These are phyloP conservation scores for Lobosporangium transversale DNA, from an alignment of 192 early-diverging fungal species.

Conservation along the genomic window DNA sequence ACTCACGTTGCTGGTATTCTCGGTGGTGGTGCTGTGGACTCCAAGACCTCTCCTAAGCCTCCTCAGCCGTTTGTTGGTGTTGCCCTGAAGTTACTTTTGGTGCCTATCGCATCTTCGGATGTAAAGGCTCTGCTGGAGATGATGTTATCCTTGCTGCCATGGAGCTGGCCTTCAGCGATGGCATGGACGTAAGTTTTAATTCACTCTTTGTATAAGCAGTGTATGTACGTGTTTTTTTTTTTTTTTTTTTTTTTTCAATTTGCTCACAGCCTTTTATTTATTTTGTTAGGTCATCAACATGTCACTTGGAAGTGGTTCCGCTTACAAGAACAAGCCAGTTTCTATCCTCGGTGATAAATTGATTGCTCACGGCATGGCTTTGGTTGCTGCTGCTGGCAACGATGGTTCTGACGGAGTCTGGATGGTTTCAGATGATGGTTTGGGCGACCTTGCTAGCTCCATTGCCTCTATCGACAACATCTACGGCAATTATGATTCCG, in stretches of 20 bases:
- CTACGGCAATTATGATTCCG: neutral
- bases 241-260: neutral
- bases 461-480: constrained; percentile 21
- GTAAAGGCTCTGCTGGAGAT: constrained; percentile 56
- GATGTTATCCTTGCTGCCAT: constrained; percentile 70
- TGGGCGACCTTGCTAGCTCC: constrained; percentile 61
- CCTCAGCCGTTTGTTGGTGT: constrained; percentile 61
- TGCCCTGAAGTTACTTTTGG: constrained; percentile 76
- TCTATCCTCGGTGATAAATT: constrained; percentile 58
- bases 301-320: constrained; percentile 70
- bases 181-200: constrained; percentile 63
- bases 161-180: constrained; percentile 55
- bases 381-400: constrained; percentile 80
- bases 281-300: constrained; percentile 68
- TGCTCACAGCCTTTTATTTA: constrained; percentile 1
- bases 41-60: constrained; percentile 18
- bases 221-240: no score
- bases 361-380: constrained; percentile 59
- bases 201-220: neutral
- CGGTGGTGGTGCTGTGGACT: constrained; percentile 51
- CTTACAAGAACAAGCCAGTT: constrained; percentile 65
- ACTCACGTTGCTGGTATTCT: constrained; percentile 62
- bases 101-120: constrained; percentile 74
- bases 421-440: constrained; percentile 67
- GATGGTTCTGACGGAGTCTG: constrained; percentile 70